Conservation (phyloP, 805 yeast species). For the Hagleromyces aurorensis region DNA sequence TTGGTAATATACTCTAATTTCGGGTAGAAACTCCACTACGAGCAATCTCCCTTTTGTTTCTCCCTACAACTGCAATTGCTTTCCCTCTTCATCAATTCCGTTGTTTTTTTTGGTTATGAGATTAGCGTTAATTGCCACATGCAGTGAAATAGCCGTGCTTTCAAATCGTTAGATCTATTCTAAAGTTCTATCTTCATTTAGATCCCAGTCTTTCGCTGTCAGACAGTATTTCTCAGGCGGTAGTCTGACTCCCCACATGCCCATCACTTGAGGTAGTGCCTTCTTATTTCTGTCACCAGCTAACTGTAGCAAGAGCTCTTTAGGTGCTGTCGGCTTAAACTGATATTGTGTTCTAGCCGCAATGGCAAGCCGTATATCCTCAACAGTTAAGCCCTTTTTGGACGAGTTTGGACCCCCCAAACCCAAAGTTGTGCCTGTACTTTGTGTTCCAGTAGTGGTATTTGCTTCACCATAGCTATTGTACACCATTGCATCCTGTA, state of each 20-base stretch:
- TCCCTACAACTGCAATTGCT: too few relatives aligned
- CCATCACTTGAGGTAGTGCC: slow-evolving; percentile 84
- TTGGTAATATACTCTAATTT: too few relatives aligned
- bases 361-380: slow-evolving; percentile 86
- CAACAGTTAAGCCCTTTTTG: slow-evolving; percentile 59
- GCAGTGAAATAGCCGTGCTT: slow-evolving; percentile 3
- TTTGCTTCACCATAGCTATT: slow-evolving; percentile 63
- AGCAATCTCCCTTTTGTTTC: too few relatives aligned
- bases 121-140: slow-evolving; percentile 2
- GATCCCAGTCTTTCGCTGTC: slow-evolving; percentile 43
- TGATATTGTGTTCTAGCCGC: slow-evolving; percentile 93
- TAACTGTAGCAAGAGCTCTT: slow-evolving; percentile 79
- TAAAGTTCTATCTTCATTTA: slow-evolving; percentile 7
- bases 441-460: too few relatives aligned
- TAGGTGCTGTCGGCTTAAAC: slow-evolving; percentile 88
- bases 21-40: too few relatives aligned
- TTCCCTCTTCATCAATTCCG: background rate
- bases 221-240: slow-evolving; percentile 98
- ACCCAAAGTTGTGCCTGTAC: slow-evolving; percentile 28
- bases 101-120: background rate
- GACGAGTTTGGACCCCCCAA: slow-evolving; percentile 34
- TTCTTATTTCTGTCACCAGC: slow-evolving; percentile 89
- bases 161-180: too few relatives aligned
- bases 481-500: slow-evolving; percentile 84
- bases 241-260: slow-evolving; percentile 82